Conservation (phyloP, 164 flowering plant species). For the Nymphaea thermarum region DNA sequence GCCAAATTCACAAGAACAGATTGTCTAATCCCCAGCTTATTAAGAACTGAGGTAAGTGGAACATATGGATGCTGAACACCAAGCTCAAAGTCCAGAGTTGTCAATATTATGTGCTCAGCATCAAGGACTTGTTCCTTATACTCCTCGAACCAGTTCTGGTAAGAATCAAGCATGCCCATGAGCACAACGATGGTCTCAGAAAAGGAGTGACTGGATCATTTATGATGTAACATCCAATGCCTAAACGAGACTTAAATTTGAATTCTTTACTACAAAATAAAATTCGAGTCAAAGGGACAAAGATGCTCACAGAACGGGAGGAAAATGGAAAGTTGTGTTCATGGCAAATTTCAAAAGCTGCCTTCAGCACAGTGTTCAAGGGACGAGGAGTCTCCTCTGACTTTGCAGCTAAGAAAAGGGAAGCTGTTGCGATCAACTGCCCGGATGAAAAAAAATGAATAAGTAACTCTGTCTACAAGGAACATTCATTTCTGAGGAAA, state of each 20-base stretch:
- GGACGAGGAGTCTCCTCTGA: slow-evolving; percentile 88
- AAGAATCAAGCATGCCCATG: neutral
- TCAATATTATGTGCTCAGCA: slow-evolving; percentile 83
- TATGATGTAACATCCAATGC: neutral
- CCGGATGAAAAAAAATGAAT: neutral
- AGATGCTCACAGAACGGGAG: slow-evolving; percentile 53
- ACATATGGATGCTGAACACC: slow-evolving; percentile 83
- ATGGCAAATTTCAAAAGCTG: slow-evolving; percentile 67
- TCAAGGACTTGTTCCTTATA: slow-evolving; percentile 69
- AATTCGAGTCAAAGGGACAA: neutral
- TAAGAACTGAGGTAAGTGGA: slow-evolving; percentile 67
- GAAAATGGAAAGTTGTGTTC: slow-evolving; percentile 51
- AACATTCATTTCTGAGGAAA: too few relatives aligned
- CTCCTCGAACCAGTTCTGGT: slow-evolving; percentile 87
- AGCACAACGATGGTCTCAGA: too few relatives aligned
- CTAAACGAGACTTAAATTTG: neutral
- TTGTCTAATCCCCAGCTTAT: slow-evolving; percentile 78
- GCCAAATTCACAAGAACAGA: slow-evolving; percentile 68
- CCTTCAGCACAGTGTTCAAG: slow-evolving; percentile 56
- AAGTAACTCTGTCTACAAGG: too few relatives aligned
- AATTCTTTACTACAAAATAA: neutral
- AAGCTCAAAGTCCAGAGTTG: slow-evolving; percentile 89
- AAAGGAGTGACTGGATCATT: too few relatives aligned
- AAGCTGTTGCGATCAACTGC: slow-evolving; percentile 92
- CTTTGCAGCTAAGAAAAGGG: slow-evolving; percentile 86